Evolutionary conservation across 306 rosid species (phyloP).

Genomic region (Lablab purpureus): DNA sequence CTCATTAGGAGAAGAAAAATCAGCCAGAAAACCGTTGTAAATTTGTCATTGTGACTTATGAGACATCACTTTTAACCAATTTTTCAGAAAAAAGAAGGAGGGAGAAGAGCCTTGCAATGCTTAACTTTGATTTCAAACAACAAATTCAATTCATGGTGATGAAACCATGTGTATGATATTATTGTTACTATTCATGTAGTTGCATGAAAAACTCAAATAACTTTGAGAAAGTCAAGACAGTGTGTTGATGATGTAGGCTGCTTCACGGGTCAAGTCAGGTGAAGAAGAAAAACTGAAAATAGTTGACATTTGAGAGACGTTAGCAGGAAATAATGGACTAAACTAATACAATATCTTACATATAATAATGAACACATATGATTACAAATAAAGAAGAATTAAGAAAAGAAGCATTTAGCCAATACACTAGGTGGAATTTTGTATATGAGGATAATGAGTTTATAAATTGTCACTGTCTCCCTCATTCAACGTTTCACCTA

Average conservation of each 20-base stretch:
- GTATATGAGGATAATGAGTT: constrained; percentile 1
- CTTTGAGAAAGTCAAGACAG: constrained; percentile 40
- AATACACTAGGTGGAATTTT: constrained; percentile 46
- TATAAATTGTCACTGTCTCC: constrained; percentile 44
- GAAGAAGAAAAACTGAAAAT: constrained; percentile 41
- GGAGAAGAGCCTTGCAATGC: constrained; percentile 30
- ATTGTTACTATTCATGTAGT: neutral
- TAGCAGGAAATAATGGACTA: constrained; percentile 46
- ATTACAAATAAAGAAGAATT: neutral
- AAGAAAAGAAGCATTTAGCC: neutral
- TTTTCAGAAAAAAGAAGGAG: neutral
- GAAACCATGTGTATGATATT: neutral
- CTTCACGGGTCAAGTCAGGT: constrained; percentile 47
- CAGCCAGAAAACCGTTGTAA: constrained; percentile 12
- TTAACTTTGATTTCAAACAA: constrained; percentile 34
- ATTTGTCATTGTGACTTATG: constrained; percentile 38
- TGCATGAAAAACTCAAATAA: constrained; percentile 28
- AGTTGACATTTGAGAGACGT: constrained; percentile 45
- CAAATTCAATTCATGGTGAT: constrained; percentile 9
- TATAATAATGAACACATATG: constrained; percentile 17
- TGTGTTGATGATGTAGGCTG: constrained; percentile 19
- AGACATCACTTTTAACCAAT: constrained; percentile 19
- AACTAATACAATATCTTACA: constrained; percentile 26
- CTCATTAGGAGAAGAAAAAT: constrained; percentile 18
- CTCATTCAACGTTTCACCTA: constrained; percentile 59